Base-by-base conservation (phyloP, 2,329 filamentous ascomycete species). In the Alternaria arbusti region DNA sequence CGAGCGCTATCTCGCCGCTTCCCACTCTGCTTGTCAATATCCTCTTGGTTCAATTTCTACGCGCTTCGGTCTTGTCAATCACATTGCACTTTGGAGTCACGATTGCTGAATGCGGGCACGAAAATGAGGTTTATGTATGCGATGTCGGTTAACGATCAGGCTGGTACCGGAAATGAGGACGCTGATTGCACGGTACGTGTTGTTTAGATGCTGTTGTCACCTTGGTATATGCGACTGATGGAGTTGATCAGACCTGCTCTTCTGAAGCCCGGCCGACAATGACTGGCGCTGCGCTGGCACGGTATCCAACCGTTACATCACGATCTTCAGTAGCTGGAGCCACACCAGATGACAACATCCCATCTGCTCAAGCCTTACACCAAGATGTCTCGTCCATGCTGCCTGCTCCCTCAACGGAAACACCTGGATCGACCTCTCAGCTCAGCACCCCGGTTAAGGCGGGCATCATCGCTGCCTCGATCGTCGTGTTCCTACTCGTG, bases 141-240 rank as follows among this genome's bases (percentile, higher is more conserved):
- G 8, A 72, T 68, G 71, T 59, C 64, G 6, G 66, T 70, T 2
- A 71, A 71, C 59, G 64, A 68, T 6, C 55, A 72, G 12, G 64
- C 40, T 12, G 26, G 61, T 30, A 4, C 17, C 23, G 43, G 47
- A 11, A 44, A 56, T 49, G 49, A 7, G 1, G 30, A 47, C 10
- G 45, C 59, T 22, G 44, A 43, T 17, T 17, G 10, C 32, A 43
- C 20, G 10, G 47, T 23, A 17, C 36, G 10, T 70, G 62, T 57
- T 30, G 17, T 23, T 67, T 59, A 6, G 46, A 32, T 13, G 40
- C 54, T 45, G 36, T 40, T 40, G 4, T 25, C 49, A n/a, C 5
- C 17, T 13, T 23, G 11, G 20, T 15, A 6, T 8, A 52, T 12
- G 20, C 32, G 22, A 15, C 30, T 52, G 13, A 52, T 36, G 11